phyloP scores from a whole-genome alignment of 176 grass and related monocot genomes.

The Musa itinerans region DNA sequence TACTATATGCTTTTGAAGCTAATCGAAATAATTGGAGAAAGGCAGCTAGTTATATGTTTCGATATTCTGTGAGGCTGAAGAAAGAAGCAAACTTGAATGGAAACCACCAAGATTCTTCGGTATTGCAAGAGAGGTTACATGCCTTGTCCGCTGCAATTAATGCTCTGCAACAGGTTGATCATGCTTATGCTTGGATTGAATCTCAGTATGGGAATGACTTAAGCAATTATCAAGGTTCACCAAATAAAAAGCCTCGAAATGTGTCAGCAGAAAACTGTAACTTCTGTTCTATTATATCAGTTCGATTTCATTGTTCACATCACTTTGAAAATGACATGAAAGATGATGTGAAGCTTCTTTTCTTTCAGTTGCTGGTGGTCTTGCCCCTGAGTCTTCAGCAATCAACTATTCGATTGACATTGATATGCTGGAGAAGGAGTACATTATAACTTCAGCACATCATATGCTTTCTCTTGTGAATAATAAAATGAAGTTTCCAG shows the following conservation, averaged over 20 bases:
- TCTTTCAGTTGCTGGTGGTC: constrained; percentile 40
- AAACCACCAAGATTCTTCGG: constrained; percentile 31
- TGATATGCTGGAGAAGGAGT: constrained; percentile 91
- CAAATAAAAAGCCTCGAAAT: constrained; percentile 66
- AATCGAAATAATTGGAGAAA: constrained; percentile 95
- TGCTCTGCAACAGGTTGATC: constrained; percentile 84
- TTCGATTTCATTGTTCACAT: background rate
- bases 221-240: constrained; percentile 36
- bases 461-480: constrained; percentile 64
- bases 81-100: constrained; percentile 55
- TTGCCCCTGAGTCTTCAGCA: constrained; percentile 39
- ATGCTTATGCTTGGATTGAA: constrained; percentile 78
- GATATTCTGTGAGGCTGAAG: constrained; percentile 72
- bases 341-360: constrained; percentile 6
- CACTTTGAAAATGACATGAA: background rate
- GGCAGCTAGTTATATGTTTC: constrained; percentile 82
- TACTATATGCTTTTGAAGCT: constrained; percentile 92
- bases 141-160: constrained; percentile 85
- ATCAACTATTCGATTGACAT: constrained; percentile 71
- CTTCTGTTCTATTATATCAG: constrained; percentile 19
- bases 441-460: constrained; percentile 62
- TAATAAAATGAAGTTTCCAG: constrained; percentile 55
- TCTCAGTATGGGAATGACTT: constrained; percentile 34
- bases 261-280: constrained; percentile 59
- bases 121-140: constrained; percentile 70